These are phyloP conservation scores for Penicillium fimorum DNA, from an alignment of 495 filamentous ascomycete species.

Conservation along the genomic window DNA sequence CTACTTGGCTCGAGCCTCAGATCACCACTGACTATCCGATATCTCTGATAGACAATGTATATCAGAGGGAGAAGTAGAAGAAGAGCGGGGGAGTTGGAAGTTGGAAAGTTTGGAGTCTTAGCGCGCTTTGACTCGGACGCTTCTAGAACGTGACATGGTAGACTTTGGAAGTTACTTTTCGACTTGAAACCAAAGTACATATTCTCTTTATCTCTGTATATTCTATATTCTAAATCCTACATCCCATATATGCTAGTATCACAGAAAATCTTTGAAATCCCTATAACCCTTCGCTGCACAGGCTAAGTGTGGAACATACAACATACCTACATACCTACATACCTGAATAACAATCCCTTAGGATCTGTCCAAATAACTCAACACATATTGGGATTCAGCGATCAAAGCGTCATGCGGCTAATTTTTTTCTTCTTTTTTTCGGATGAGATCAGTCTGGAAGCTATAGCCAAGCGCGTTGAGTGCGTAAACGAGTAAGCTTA, in stretches of 20 bases:
- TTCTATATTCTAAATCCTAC: too few relatives aligned
- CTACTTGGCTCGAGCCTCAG: background rate
- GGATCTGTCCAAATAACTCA: background rate
- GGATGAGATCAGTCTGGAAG: background rate
- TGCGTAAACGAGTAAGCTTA: background rate
- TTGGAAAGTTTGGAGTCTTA: slow-evolving; percentile 19
- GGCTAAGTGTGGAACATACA: too few relatives aligned
- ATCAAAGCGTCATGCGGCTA: slow-evolving; percentile 7
- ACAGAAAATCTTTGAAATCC: too few relatives aligned
- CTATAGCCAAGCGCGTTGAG: slow-evolving; percentile 1
- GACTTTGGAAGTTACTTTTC: too few relatives aligned
- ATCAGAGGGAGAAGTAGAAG: background rate
- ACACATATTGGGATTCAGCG: background rate
- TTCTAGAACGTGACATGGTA: slow-evolving; percentile 22
- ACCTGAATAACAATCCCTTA: too few relatives aligned
- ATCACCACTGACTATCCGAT: background rate
- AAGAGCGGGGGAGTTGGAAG: slow-evolving; percentile 3
- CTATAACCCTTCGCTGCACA: too few relatives aligned
- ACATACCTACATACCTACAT: too few relatives aligned
- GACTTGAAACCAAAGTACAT: too few relatives aligned
- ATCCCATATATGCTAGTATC: too few relatives aligned
- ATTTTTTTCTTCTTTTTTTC: too few relatives aligned
- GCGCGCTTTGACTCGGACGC: slow-evolving; percentile 25
- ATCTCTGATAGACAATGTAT: background rate
- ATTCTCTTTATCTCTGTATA: too few relatives aligned